A percentile compares a stretch with the other conserved stretches of the same genome.
phyloP scores from a whole-genome alignment of 805 yeast species.

The Candida quercuum region DNA sequence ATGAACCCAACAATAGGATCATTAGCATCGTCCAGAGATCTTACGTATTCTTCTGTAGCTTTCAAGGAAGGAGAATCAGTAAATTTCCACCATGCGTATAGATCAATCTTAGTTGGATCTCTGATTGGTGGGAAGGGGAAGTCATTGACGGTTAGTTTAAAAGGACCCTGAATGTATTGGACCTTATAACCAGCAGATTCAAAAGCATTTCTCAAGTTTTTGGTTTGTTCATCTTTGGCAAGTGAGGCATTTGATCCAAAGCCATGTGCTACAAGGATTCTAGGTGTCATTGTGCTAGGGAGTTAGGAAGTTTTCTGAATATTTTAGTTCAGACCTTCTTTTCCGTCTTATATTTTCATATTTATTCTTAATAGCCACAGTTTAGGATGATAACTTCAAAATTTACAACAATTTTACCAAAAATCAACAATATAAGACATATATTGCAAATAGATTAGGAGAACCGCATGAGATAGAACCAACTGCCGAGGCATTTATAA shows the following conservation, averaged over 20 bases:
- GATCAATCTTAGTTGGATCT: slow-evolving; percentile 2
- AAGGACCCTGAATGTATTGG: slow-evolving; percentile 68
- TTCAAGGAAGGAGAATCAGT: neutral
- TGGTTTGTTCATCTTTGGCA: slow-evolving; percentile 2
- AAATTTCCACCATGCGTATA: slow-evolving; percentile 9
- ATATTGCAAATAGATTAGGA: no score
- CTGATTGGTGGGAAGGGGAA: slow-evolving; percentile 43
- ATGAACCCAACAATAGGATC: slow-evolving; percentile 7
- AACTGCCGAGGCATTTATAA: no score
- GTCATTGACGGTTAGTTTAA: slow-evolving; percentile 56
- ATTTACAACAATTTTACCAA: no score
- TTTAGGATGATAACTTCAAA: no score
- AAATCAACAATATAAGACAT: no score
- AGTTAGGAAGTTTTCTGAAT: neutral
- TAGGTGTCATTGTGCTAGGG: slow-evolving; percentile 3
- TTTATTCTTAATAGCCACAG: no score
- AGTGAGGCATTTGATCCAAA: slow-evolving; percentile 8
- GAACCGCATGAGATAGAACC: no score
- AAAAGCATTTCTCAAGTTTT: slow-evolving; percentile 55
- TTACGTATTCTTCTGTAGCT: slow-evolving; percentile 1
- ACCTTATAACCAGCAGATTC: slow-evolving; percentile 51
- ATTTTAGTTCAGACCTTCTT: no score
- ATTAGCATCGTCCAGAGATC: slow-evolving; percentile 1
- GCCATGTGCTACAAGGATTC: slow-evolving; percentile 6
- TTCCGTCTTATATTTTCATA: no score